Evolutionary conservation across 2,329 filamentous ascomycete species (phyloP), one percentile per base, ranked within the genome.

Genomic region (Xylaria sp.): DNA sequence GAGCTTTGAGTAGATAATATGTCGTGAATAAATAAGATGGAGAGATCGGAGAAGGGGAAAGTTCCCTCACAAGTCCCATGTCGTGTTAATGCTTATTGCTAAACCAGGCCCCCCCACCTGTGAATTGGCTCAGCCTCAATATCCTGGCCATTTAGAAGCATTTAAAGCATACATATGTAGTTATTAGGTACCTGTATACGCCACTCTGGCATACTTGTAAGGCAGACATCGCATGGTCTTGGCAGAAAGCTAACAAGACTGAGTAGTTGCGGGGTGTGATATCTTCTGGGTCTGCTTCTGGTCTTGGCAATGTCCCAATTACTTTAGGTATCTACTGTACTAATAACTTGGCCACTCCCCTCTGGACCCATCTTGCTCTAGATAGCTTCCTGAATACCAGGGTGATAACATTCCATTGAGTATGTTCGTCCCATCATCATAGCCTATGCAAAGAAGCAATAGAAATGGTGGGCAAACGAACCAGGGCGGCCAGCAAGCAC

Each of bases 51-150:
- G 24, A n/a, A n/a, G 3, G 36, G 34, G 3, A 7, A 11, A 17
- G 11, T 24, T 24, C 9, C 11, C 8, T 57, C 34, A 27, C 19
- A 19, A 27, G 19, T 24, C 48, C 12, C 21, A 14, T 32, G 24
- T 36, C 11, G 1, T 39, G 32, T 39, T 42, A 17, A 39, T 9
- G 6, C 24, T 24, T 14, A 11, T 32, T 48, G 7, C 55, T 11
- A 32, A n/a, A 19, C 45, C 21, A 59, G 17, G 32, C 19, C 53
- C n/a, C 34, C 32, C 32, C 34, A 21, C 32, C 17, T n/a, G 21
- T 50, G 11, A 50, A 27, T 12, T 56, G 36, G 34, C 54, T 57
- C 21, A 42, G 54, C 54, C 57, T 45, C 36, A 45, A 45, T 30
- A 11, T 39, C 8, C 27, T 27, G 32, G 34, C 47, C 42, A 50